Evolutionary conservation across 495 filamentous ascomycete species (phyloP), one percentile per base, ranked within the genome.

Genomic region (Penicillium cataractarum): DNA sequence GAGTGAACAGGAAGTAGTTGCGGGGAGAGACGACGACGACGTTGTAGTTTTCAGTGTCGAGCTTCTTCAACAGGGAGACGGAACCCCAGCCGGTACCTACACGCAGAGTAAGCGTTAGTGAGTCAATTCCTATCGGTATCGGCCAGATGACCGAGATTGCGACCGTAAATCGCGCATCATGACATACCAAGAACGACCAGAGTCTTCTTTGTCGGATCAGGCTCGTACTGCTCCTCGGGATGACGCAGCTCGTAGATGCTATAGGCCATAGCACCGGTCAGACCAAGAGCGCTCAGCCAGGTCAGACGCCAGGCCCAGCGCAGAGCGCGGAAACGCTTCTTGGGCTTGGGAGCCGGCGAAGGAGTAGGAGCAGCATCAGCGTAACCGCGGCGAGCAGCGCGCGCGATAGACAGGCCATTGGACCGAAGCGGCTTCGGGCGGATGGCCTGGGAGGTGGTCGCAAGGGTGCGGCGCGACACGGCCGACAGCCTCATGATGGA

Each of bases 1-100:
- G 95, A 19, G 96, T 99, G 85, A 98, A 99, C 60, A 99, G 90
- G 88, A 99, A 99, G 86, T 95, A 99, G 80, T 98, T 98, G 68
- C 95, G 92, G 58, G 95, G 95, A 44, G 94, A 97, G 54, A 85
- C 90, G 66, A 99, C 91, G 77, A 97, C 77, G 73, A 99, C 95
- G 79, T 98, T 98, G 85, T 97, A 99, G 84, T 97, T 96, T 70
- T 94, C 89, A 50, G 95, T 97, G 74, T 99, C 96, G 70, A 99
- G 87, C 72, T 94, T 97, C 87, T 99, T 99, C 64, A 99, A 86
- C 40, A 99, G 88, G 59, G 93, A 95, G 62, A 99, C 92, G 15
- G 93, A 89, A 60, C 96, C 95, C 95, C 95, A 99, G 68, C 95
- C 95, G 67, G 93, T 96, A 66, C 93, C 92, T 96, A 60, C 19